A percentile compares a stretch with the other conserved stretches of the same genome.
Evolutionary conservation across 2,329 filamentous ascomycete species (phyloP).

Genomic region (Aspergillus nomiae): DNA sequence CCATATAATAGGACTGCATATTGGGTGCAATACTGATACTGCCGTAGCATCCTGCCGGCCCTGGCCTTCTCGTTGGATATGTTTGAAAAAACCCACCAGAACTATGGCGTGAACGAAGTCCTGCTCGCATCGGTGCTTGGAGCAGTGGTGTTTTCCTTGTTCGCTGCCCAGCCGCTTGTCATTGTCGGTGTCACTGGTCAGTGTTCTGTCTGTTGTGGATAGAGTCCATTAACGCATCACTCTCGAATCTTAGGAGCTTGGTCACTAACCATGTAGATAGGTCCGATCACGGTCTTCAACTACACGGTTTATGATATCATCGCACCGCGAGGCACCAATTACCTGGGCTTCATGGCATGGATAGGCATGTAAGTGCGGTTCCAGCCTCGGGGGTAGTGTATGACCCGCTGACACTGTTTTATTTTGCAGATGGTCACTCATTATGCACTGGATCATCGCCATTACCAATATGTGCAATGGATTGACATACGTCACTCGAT

Average conservation of each 20-base stretch:
- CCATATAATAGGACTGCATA: background rate
- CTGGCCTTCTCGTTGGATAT: slow-evolving; percentile 90
- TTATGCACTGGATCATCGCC: slow-evolving; percentile 83
- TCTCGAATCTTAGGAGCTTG: background rate
- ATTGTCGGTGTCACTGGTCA: slow-evolving; percentile 84
- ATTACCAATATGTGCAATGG: slow-evolving; percentile 85
- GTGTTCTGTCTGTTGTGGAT: slow-evolving; percentile 4
- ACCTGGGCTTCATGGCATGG: slow-evolving; percentile 89
- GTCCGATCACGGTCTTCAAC: slow-evolving; percentile 92
- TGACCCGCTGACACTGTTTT: background rate
- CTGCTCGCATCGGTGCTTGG: slow-evolving; percentile 82
- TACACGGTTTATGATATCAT: slow-evolving; percentile 94
- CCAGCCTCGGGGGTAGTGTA: background rate
- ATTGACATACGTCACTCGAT: slow-evolving; percentile 85
- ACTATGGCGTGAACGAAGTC: slow-evolving; percentile 89
- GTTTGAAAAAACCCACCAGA: slow-evolving; percentile 83
- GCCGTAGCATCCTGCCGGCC: slow-evolving; percentile 74
- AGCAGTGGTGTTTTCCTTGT: slow-evolving; percentile 75
- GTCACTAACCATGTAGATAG: slow-evolving; percentile 36
- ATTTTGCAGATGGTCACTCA: slow-evolving; percentile 68
- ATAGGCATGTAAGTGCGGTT: slow-evolving; percentile 67
- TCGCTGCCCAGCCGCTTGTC: slow-evolving; percentile 77
- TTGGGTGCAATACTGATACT: slow-evolving; percentile 12
- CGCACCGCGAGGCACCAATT: slow-evolving; percentile 72
- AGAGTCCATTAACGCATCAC: background rate